A percentile compares a stretch with the other conserved stretches of the same genome.
Evolutionary conservation across 2,329 filamentous ascomycete species (phyloP).

Genomic region (Acarospora socialis): DNA sequence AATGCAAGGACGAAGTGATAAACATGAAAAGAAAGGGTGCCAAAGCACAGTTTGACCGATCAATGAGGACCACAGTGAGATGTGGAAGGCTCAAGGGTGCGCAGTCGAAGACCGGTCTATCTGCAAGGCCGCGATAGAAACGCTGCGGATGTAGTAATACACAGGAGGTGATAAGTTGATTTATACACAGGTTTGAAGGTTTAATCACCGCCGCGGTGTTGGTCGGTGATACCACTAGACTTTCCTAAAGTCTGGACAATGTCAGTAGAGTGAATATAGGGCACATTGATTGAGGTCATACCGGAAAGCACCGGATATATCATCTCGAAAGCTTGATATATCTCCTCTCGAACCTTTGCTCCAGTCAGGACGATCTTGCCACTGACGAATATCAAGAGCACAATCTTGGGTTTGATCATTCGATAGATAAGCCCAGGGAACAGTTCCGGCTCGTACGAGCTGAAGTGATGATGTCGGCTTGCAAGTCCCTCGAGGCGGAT

Average conservation of each 20-base stretch:
- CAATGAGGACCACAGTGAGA: background rate
- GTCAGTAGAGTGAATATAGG: slow-evolving; percentile 14
- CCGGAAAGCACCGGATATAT: slow-evolving; percentile 92
- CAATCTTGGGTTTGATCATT: slow-evolving; percentile 99
- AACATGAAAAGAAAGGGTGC: slow-evolving; percentile 6
- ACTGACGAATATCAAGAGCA: slow-evolving; percentile 92
- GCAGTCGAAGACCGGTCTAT: too few species aligned
- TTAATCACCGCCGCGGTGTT: too few species aligned
- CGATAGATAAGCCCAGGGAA: slow-evolving; percentile 99
- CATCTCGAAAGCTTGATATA: slow-evolving; percentile 92
- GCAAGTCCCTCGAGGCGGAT: slow-evolving; percentile 93
- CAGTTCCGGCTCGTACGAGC: slow-evolving; percentile 93
- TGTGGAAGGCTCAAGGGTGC: too few species aligned
- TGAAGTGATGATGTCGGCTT: slow-evolving; percentile 97
- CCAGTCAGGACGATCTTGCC: slow-evolving; percentile 97
- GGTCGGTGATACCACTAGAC: slow-evolving; percentile 29
- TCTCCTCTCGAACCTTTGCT: slow-evolving; percentile 95
- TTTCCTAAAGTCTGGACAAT: slow-evolving; percentile 45
- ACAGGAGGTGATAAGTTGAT: too few species aligned
- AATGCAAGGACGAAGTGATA: slow-evolving; percentile 8
- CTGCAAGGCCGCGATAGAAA: too few species aligned
- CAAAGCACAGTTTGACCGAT: slow-evolving; percentile 5
- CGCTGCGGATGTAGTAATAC: too few species aligned
- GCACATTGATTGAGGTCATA: slow-evolving; percentile 28
- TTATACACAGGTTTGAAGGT: too few species aligned